Base-by-base conservation (phyloP, 306 rosid genomes). In the Citrullus amarus region DNA sequence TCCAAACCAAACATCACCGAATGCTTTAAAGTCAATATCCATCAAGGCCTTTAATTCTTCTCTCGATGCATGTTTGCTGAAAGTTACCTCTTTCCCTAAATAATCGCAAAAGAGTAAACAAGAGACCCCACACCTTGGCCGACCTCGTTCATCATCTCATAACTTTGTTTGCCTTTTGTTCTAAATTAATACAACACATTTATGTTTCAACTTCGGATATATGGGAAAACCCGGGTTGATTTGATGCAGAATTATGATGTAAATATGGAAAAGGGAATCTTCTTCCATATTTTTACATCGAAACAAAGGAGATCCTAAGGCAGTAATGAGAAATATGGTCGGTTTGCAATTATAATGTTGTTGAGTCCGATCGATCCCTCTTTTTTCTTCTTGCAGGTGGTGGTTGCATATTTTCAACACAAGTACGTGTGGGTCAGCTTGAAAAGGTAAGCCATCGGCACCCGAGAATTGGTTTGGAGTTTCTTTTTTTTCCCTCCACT, bases 11-110 rank as follows among this genome's bases (percentile, higher is more conserved):
- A 72, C 44, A 15, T 16, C 77, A 48, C 77, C 77, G 44, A 50
- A 74, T 74, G 63, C 78, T 54, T 74, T 74, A 74, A 74, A 74
- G 78, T 74, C 78, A 74, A 74, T 50, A 54, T 25, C 59, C 63
- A 16, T 18, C 78, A 32, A 32, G 9, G 10, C 78, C 78, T 74
- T 74, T 74, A 48, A 73, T 48, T 51, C 77, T 73, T 15, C 22
- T 4, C 57, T 70, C 28, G 57, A 74, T 74, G 50, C 50, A 53
- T 54, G 78, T 74, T 51, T 10, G 78, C 51, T 63, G 48, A 74
- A 74, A 74, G 50, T 17, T 53, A 11, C 50, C 17, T 36, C 59
- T 38, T 74, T 54, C 18, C 61, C 78, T 54, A 51, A 53, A 74
- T 11, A 50, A 51, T 51, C 16, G 77, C 77, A 15, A 73, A 73